phyloP scores from a whole-genome alignment of 352 stramenopile species.

The Pythium biforme region DNA sequence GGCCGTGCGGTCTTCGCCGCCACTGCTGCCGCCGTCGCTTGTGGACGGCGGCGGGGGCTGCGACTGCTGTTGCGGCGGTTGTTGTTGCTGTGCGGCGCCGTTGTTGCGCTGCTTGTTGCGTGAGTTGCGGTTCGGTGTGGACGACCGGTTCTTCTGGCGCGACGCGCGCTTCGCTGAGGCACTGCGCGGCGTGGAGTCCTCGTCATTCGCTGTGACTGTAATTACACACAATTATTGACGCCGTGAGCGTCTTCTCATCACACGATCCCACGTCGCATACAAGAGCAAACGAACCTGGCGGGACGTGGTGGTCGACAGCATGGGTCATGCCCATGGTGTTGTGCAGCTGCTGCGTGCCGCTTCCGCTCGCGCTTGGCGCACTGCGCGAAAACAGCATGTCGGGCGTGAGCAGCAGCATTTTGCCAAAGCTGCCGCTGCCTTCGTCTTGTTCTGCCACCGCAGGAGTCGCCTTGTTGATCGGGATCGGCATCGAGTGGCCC shows the following conservation, averaged over 20 bases:
- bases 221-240: no score
- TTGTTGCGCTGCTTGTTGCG: conserved; percentile 37
- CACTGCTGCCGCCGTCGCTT: conserved; percentile 12
- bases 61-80: conserved; percentile 14
- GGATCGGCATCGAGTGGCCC: conserved; percentile 26
- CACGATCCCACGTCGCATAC: no score
- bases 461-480: conserved; percentile 22
- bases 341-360: conserved; percentile 14
- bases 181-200: conserved; percentile 30
- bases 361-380: conserved; percentile 26
- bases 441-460: neutral
- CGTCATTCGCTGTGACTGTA: neutral
- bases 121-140: conserved; percentile 35
- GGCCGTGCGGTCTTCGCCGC: conserved; percentile 12
- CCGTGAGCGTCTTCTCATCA: no score
- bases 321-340: conserved; percentile 16
- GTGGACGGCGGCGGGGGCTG: neutral
- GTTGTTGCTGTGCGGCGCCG: neutral
- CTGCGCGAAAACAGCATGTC: conserved; percentile 75
- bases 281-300: neutral
- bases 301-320: neutral
- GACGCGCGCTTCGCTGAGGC: conserved; percentile 50
- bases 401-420: conserved; percentile 59
- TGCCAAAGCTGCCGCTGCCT: conserved; percentile 22
- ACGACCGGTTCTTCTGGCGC: conserved; percentile 40